phyloP scores from a whole-genome alignment of 2,329 filamentous ascomycete genomes.

The Mollisiaceae sp. region DNA sequence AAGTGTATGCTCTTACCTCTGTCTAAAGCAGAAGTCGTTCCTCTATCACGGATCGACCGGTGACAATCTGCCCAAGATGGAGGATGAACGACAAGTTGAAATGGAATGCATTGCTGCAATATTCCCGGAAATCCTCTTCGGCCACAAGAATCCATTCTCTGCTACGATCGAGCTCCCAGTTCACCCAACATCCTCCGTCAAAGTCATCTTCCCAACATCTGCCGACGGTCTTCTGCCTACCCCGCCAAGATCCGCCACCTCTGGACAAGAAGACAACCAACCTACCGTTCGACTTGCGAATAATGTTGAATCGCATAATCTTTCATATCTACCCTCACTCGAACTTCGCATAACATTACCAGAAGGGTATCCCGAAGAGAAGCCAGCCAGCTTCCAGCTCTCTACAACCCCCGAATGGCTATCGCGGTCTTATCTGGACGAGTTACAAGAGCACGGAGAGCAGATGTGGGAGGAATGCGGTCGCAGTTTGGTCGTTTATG shows the following conservation, averaged over 20 bases:
- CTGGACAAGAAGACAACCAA: conserved; percentile 28
- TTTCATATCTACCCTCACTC: conserved; percentile 61
- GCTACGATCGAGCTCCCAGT: conserved; percentile 61
- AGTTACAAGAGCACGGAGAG: conserved; percentile 55
- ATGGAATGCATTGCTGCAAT: conserved; percentile 66
- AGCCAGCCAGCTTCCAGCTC: conserved; percentile 56
- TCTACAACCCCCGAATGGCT: conserved; percentile 65
- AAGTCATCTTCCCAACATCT: conserved; percentile 60
- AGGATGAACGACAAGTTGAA: conserved; percentile 64
- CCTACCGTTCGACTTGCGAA: conserved; percentile 20
- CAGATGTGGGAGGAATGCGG: conserved; percentile 68
- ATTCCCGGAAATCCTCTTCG: conserved; percentile 65
- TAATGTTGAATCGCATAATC: conserved; percentile 36
- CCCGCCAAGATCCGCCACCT: conserved; percentile 35
- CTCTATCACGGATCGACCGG: conserved; percentile 34
- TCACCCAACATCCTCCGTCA: conserved; percentile 57
- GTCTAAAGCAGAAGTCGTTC: conserved; percentile 33
- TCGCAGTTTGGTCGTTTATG: conserved; percentile 62
- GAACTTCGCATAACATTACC: conserved; percentile 60
- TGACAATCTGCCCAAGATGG: conserved; percentile 55
- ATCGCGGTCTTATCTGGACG: conserved; percentile 51
- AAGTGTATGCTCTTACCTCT: conserved; percentile 17
- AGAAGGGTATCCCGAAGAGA: conserved; percentile 59
- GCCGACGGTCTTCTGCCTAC: conserved; percentile 43
- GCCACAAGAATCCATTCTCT: conserved; percentile 52